A percentile compares a stretch with the other conserved stretches of the same genome.
Conservation (phyloP, 192 early-diverging fungal genomes). For the Podochytrium sp. region DNA sequence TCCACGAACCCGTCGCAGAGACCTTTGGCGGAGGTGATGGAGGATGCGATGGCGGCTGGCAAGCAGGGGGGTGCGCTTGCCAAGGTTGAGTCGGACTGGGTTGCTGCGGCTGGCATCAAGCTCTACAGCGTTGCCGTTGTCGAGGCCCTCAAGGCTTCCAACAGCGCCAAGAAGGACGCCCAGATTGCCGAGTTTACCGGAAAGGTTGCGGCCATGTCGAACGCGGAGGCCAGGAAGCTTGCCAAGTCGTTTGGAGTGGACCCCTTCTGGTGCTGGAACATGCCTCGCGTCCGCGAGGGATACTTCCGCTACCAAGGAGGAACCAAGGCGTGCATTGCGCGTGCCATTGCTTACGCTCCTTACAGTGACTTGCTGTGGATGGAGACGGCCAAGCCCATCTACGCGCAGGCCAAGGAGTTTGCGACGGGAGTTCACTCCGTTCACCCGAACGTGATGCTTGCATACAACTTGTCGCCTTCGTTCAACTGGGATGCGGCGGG, state of each 20-base stretch:
- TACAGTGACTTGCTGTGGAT: conserved; percentile 95
- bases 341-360: conserved; percentile 80
- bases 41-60: conserved; percentile 76
- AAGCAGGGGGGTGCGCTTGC: conserved; percentile 74
- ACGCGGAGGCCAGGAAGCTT: conserved; percentile 80
- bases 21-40: conserved; percentile 78
- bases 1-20: conserved; percentile 78
- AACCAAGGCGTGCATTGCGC: conserved; percentile 84
- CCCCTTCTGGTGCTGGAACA: conserved; percentile 87
- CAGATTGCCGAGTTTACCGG: conserved; percentile 55
- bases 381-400: conserved; percentile 96
- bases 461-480: conserved; percentile 95
- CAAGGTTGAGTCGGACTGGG: conserved; percentile 86
- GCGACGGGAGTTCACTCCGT: conserved; percentile 77
- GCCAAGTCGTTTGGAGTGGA: conserved; percentile 76
- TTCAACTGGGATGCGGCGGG: conserved; percentile 99
- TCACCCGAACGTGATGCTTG: conserved; percentile 83
- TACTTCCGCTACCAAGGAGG: conserved; percentile 97
- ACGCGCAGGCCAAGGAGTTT: conserved; percentile 90
- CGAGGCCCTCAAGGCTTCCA: conserved; percentile 71
- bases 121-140: conserved; percentile 81
- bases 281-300: conserved; percentile 89
- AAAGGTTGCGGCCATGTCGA: conserved; percentile 66
- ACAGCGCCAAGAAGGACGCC: conserved; percentile 47
- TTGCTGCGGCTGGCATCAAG: conserved; percentile 75